Base-by-base conservation (phyloP, 345 rosid genomes). In the Anacardium occidentale region DNA sequence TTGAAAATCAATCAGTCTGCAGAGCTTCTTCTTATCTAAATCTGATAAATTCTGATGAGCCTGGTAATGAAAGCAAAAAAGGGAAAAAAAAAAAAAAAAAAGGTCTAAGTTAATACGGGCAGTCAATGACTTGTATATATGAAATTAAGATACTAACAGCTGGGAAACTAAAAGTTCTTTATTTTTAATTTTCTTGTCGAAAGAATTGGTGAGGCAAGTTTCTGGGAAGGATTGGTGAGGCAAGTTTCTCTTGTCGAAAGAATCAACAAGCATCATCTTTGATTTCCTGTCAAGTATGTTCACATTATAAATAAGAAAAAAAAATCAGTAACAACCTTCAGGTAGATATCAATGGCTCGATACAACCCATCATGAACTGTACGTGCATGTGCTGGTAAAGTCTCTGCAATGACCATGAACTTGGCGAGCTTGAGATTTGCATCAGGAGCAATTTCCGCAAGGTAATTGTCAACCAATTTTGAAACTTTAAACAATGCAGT, bases 381-480 rank as follows among this genome's bases (percentile, higher is more conserved):
- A 3, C 96, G 98, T 7, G 98, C 98, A 83, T 94, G 98, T 48
- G 68, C 73, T 12, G 98, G 98, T 74, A 92, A 87, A 68, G 97
- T 79, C 81, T 94, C 98, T 1, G 92, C 96, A 62, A 94, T 85
- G 76, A 86, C 89, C 85, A 92, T 79, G 84, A 94, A 90, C 83
- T 94, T 94, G 69, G 87, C 20, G 62, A 94, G 92, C 76, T 94
- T 93, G 75, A 94, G 98, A 72, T 94, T 92, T 66, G 91, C 90
- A 79, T 94, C 98, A 0, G 98, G 94, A 50, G 98, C 98, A 5
- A 94, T 92, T 84, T 94, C 98, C 3, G 97, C 94, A 1, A 94
- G 97, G 75, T 90, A 94, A 75, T 84, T 94, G 74, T 94, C 98
- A 65, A 94, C 94, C 65, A 94, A 83, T 76, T 92, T 94, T 4